Base-by-base conservation (phyloP, 495 filamentous ascomycete genomes). In the Talaromyces ruber region DNA sequence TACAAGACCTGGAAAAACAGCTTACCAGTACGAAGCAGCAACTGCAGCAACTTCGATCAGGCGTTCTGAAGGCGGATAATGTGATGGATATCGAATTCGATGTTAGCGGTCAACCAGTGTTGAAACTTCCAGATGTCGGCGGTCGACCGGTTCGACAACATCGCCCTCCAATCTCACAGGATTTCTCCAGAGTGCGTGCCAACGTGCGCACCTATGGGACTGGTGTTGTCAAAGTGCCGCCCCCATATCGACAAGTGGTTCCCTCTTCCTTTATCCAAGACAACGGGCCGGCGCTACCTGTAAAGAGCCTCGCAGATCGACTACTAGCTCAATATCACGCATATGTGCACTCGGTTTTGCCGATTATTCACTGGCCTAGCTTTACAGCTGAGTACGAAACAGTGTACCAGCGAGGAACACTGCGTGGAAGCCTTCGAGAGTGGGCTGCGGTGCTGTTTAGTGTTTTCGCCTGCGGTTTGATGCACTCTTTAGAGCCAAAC, bases 1-100 rank as follows among this genome's bases (percentile, higher is more conserved):
- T 97, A 3, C 94, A 98, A 74, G 94, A 98, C 73, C 79, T 98
- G 25, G 93, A 98, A 72, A 95, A 91, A 74, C 93, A 97, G 72
- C 84, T 98, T 59, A 79, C 85, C 26, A 81, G 83, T 43, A 82
- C 91, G 37, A 88, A 84, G 65, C 82, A 88, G 52, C 88, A 94
- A 73, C 86, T 93, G 62, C 78, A 78, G 61, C 88, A 86, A 59
- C 74, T 93, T 18, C 83, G 86, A 53, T 84, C 88, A 25, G 72
- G 68, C 16, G 70, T 70, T 64, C 45, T 74, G 18, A 71, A 72
- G 32, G 66, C 74, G 11, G 76, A 79, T 54, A 69, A 66, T 22
- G 57, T 71, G 61, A 81, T 88, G 74, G 89, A 91, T 59, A 67
- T 88, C 9, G 89, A 90, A 50, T 70, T 69, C n/a, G 81, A 84